Evolutionary conservation across 2,329 filamentous ascomycete genomes (phyloP).

Genomic region (Hirsutella minnesotensis): DNA sequence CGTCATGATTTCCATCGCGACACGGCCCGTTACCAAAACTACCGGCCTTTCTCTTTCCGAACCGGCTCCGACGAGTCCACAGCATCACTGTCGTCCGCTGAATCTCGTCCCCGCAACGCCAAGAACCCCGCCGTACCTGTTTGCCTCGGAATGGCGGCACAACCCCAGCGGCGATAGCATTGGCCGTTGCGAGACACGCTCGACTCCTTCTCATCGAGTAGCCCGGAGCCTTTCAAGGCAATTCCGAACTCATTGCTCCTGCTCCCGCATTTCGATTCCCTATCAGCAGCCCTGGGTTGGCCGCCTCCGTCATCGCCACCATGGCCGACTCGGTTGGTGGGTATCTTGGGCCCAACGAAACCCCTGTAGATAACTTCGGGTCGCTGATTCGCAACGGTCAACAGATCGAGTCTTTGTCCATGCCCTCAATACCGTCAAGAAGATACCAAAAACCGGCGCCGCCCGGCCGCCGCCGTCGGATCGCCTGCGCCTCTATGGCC

Average conservation of each 20-base stretch:
- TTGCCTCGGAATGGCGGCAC: neutral
- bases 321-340: slow-evolving; percentile 28
- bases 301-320: neutral
- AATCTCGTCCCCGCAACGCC: neutral
- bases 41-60: too few species aligned
- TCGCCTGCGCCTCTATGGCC: slow-evolving; percentile 84
- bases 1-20: neutral
- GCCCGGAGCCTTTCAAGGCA: too few species aligned
- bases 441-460: slow-evolving; percentile 87
- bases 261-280: too few species aligned
- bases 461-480: slow-evolving; percentile 76
- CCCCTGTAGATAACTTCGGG: neutral
- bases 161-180: neutral
- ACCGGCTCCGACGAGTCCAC: too few species aligned
- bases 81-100: too few species aligned
- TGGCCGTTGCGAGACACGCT: neutral
- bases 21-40: neutral
- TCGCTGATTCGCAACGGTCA: slow-evolving; percentile 3
- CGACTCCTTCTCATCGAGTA: neutral
- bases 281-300: too few species aligned
- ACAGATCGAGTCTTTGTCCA: slow-evolving; percentile 96
- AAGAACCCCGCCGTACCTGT: neutral
- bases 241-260: neutral
- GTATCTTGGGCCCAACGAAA: slow-evolving; percentile 5
- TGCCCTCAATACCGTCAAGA: slow-evolving; percentile 96